Base-by-base conservation (phyloP, 2,329 filamentous ascomycete genomes). In the Pseudogymnoascus sp. region DNA sequence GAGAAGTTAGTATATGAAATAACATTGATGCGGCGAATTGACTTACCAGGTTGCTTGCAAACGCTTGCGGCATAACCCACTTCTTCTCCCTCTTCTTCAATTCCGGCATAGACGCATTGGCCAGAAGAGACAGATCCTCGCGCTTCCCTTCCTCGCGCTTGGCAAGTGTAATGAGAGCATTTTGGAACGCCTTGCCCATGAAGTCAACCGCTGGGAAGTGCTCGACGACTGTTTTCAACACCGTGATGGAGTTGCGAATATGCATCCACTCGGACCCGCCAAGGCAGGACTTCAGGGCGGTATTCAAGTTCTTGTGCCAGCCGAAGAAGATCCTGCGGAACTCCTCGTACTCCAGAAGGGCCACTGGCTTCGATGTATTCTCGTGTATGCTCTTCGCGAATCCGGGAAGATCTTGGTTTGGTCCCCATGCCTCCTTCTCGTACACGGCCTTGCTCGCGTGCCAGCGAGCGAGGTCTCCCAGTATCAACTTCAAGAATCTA, bases 191-290 rank as follows among this genome's bases (percentile, higher is more conserved):
- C 41, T 80, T 81, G 36, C 91, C 95, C 82, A 96, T 93, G 75
- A 92, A 95, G 72, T 96, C 92, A 65, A 98, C 85, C 14, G 88
- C 89, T 3, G 95, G 96, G 81, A 96, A 99, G 71, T 87, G 83
- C 61, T 92, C 86, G 23, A 91, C 84, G 60, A 96, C 82, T 10
- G 85, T 83, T 73, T 95, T 96, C 65, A 99, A 81, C 3, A 98
- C 83, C 65, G 90, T 95, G 69, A 98, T 96, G 51, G 92, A 92
- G 74, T 99, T 99, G 63, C 93, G 88, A 73, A 98, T 96, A 75
- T 97, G 93, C 89, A 97, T 97, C 84, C 95, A 99, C 76, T 98
- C 93, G 34, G 85, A 87, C 28, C 89, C 88, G 16, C 86, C 85
- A 57, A 99, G 81, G 73, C 93, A 97, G 39, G 84, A 83, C 73